phyloP scores from a whole-genome alignment of 1,284 basidiomycete genomes.

The Ceratobasidium sp. region DNA sequence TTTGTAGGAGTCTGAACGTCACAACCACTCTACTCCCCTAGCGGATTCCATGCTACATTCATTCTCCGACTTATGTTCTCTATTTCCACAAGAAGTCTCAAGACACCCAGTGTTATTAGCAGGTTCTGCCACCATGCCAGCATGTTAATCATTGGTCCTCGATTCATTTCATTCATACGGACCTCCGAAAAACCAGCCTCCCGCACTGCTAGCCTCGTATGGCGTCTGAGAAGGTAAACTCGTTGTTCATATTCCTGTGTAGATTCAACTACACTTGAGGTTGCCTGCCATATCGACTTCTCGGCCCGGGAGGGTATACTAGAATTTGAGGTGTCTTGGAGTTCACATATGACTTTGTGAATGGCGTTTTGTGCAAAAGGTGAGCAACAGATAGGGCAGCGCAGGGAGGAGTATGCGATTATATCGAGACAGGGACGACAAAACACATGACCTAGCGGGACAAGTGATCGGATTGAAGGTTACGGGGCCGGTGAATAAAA shows the following conservation, averaged over 20 bases:
- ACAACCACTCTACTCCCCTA: too few species aligned
- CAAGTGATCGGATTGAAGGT: too few species aligned
- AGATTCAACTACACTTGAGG: conserved; percentile 3
- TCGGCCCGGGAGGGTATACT: background rate
- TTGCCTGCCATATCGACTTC: conserved; percentile 21
- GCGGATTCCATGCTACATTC: too few species aligned
- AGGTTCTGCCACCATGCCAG: too few species aligned
- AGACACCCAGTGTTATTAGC: too few species aligned
- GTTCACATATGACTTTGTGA: conserved; percentile 7
- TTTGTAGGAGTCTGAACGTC: too few species aligned
- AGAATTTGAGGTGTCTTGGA: background rate
- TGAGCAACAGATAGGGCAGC: conserved; percentile 23
- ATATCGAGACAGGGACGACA: conserved; percentile 30
- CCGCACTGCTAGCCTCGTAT: background rate
- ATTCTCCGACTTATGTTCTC: too few species aligned
- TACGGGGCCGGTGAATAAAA: too few species aligned
- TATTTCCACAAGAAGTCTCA: too few species aligned
- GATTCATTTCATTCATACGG: background rate
- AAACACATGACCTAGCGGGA: conserved; percentile 28
- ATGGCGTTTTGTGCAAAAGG: background rate
- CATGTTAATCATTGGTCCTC: too few species aligned
- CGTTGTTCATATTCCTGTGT: conserved; percentile 8
- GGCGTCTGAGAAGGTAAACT: background rate
- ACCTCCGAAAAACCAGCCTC: conserved; percentile 14
- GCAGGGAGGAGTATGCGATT: background rate